phyloP scores from a whole-genome alignment of 2,329 filamentous ascomycete genomes.

The Diatrype stigma region DNA sequence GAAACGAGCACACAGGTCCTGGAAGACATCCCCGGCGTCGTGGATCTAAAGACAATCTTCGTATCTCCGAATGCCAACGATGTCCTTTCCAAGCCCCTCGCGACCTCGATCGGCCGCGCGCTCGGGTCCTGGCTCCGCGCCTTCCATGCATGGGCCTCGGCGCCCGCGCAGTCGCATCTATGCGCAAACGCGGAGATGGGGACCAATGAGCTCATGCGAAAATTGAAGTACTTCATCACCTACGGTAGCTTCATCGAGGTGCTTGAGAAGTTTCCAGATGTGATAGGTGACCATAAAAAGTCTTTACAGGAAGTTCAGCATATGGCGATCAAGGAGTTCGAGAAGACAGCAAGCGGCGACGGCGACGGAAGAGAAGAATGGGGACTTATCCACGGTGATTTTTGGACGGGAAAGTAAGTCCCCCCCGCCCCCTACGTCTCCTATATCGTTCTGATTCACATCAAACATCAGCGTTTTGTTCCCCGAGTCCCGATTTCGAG shows the following conservation, averaged over 20 bases:
- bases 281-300: slow-evolving; percentile 21
- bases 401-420: slow-evolving; percentile 39
- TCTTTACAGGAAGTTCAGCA: slow-evolving; percentile 25
- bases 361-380: slow-evolving; percentile 3
- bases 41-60: slow-evolving; percentile 31
- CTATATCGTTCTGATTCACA: slow-evolving; percentile 16
- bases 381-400: slow-evolving; percentile 36
- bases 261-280: slow-evolving; percentile 27
- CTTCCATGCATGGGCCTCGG: slow-evolving; percentile 32
- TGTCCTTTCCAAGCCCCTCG: slow-evolving; percentile 7
- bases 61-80: slow-evolving; percentile 11
- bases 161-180: slow-evolving; percentile 16
- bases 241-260: slow-evolving; percentile 31
- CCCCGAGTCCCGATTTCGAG: too few relatives aligned
- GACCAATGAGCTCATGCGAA: slow-evolving; percentile 29
- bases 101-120: slow-evolving; percentile 22
- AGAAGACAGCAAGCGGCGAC: background rate
- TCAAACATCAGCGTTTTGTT: too few relatives aligned
- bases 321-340: slow-evolving; percentile 3
- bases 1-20: slow-evolving; percentile 31
- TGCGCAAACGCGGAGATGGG: slow-evolving; percentile 9
- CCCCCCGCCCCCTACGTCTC: background rate
- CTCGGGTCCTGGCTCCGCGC: slow-evolving; percentile 30
- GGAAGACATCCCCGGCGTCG: slow-evolving; percentile 29
- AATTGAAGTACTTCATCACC: slow-evolving; percentile 34